Evolutionary conservation across 2,329 filamentous ascomycete species (phyloP), one percentile per base, ranked within the genome.

Genomic region (Proliferodiscus dingleyae): DNA sequence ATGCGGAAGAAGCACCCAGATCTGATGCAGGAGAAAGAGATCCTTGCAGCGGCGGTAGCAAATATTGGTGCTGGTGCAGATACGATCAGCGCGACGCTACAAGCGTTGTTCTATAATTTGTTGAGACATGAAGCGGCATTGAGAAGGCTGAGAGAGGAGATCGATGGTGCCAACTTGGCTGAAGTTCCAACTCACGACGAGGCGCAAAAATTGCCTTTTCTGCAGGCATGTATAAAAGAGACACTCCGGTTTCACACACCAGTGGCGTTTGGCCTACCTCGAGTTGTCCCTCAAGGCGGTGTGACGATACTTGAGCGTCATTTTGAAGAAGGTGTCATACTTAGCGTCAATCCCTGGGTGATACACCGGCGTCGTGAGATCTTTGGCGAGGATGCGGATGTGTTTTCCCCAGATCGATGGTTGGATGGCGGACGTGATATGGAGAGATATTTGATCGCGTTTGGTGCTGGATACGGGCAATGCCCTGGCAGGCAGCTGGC

Each of bases 61-160:
- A 68, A 59, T 37, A 49, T 69, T 3, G 66, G 65, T 3, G 67
- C 67, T 4, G 67, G 67, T 1, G 59, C 60, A 0, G 69, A 70
- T 41, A 69, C 67, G 2, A 62, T 65, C 8, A 64, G 61, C 36
- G 59, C 63, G 1, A 62, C 62, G 1, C 50, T 65, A 5, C 64
- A 68, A 36, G 58, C 60, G 1, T 61, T 69, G 16, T 49, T 68
- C 18, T 69, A 70, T 45, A 56, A 60, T 26, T 29, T 71, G 13
- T 45, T 70, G 3, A 46, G 51, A 5, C 51, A 65, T 22, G 55
- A 56, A 44, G 53, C 19, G 16, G 37, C 36, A 39, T 59, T 63
- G n/a, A 49, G 37, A 4, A 48, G 46, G 33, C 47, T 66, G 9
- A 39, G 42, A 7, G 43, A 48, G 2, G 62, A 61, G 37, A 22